phyloP scores from a whole-genome alignment of 2,329 filamentous ascomycete genomes.

The Colletotrichum sp. region DNA sequence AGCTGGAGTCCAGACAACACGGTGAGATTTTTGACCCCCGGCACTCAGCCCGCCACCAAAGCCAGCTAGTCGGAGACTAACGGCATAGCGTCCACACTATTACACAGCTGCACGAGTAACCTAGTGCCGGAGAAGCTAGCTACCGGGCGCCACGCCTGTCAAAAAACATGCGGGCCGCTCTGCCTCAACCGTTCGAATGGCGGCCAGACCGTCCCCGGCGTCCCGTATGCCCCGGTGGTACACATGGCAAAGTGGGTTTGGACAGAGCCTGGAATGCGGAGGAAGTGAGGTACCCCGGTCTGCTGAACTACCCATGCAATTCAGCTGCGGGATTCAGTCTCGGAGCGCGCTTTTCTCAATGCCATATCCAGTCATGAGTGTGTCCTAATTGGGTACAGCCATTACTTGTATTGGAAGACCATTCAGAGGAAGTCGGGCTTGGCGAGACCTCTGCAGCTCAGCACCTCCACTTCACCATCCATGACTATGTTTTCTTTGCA shows the following conservation, averaged over 20 bases:
- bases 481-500: neutral
- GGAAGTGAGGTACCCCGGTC: neutral
- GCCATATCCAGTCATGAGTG: no score
- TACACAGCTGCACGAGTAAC: neutral
- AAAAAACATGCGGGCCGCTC: no score
- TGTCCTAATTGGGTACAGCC: no score
- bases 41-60: neutral
- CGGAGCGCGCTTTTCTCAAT: no score
- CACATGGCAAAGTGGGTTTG: neutral
- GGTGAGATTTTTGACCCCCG: no score
- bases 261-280: neutral
- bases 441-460: neutral
- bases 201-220: no score
- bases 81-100: neutral
- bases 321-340: neutral
- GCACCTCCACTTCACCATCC: neutral
- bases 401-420: no score
- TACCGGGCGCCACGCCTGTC: neutral
- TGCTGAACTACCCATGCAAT: neutral
- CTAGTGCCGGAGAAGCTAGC: neutral
- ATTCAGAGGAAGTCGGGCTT: neutral
- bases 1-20: fast-evolving
- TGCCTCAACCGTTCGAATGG: no score
- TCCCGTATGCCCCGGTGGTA: neutral
- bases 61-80: neutral